These are phyloP conservation scores for Fusarium duplospermum DNA, from an alignment of 2,329 filamentous ascomycete genomes.

Conservation along the genomic window DNA sequence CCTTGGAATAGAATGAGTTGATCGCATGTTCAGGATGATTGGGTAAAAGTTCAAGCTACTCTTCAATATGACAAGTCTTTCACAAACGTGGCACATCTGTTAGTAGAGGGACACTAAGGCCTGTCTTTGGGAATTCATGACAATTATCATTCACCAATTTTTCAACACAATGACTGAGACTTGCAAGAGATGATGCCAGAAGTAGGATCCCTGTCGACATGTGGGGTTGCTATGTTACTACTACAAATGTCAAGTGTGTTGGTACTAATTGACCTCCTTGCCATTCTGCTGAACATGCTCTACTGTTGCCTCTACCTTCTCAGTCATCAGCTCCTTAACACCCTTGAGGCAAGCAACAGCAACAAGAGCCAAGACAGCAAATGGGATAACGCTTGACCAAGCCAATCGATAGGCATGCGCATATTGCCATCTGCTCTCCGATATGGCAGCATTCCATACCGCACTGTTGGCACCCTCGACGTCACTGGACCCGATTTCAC, in stretches of 20 bases:
- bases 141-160: neutral
- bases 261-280: neutral
- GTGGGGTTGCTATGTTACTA: neutral
- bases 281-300: slow-evolving; percentile 1
- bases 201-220: neutral
- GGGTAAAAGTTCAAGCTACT: neutral
- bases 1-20: neutral
- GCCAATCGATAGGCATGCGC: slow-evolving; percentile 8
- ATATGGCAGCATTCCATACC: slow-evolving; percentile 7
- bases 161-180: neutral
- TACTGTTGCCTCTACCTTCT: slow-evolving; percentile 11
- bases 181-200: neutral
- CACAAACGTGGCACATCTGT: neutral
- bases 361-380: slow-evolving; percentile 5
- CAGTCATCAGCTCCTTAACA: slow-evolving; percentile 11
- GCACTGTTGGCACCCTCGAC: slow-evolving; percentile 1
- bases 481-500: slow-evolving; percentile 3
- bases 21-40: neutral
- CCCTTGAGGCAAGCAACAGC: slow-evolving; percentile 7
- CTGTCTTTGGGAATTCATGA: neutral
- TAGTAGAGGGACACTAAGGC: neutral
- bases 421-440: slow-evolving; percentile 13
- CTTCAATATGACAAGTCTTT: neutral
- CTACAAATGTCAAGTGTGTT: neutral
- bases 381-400: slow-evolving; percentile 12